Percentiles rank a stretch among this genome's conserved stretches.
Conservation (phyloP, 352 stramenopile species). For the Elongisporangium undulatum region DNA sequence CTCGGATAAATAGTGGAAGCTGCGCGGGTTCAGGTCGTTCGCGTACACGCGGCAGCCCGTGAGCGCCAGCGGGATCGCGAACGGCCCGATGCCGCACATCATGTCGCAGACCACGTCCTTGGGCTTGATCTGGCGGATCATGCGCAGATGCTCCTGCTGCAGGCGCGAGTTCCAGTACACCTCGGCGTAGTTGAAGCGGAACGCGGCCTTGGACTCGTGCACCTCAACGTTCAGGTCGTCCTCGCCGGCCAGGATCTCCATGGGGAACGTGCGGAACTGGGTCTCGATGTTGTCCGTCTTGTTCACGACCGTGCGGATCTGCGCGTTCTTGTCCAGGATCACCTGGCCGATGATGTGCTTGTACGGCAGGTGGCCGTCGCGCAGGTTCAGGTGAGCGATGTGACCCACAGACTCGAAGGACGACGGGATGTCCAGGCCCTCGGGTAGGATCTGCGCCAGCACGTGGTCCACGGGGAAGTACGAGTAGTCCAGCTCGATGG, state of each 20-base stretch:
- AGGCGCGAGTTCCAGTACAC: slow-evolving; percentile 98
- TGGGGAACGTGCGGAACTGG: slow-evolving; percentile 95
- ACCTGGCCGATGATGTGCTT: slow-evolving; percentile 97
- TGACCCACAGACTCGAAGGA: slow-evolving; percentile 96
- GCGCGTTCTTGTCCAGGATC: slow-evolving; percentile 97
- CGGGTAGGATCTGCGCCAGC: slow-evolving; percentile 80
- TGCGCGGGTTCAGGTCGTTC: slow-evolving; percentile 93
- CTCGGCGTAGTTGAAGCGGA: slow-evolving; percentile 94
- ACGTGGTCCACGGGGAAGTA: slow-evolving; percentile 80
- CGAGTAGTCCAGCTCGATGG: slow-evolving; percentile 73
- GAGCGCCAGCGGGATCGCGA: slow-evolving; percentile 91
- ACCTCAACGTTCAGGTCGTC: slow-evolving; percentile 84
- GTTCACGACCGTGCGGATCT: slow-evolving; percentile 96
- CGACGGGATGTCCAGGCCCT: slow-evolving; percentile 84
- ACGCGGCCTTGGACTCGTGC: slow-evolving; percentile 92
- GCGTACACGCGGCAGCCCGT: slow-evolving; percentile 83
- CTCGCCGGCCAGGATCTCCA: slow-evolving; percentile 93
- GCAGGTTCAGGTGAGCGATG: slow-evolving; percentile 97
- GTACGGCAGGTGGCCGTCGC: slow-evolving; percentile 92
- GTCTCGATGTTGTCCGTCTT: slow-evolving; percentile 96
- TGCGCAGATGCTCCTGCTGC: slow-evolving; percentile 91
- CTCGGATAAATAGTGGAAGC: slow-evolving; percentile 86
- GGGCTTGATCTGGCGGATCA: slow-evolving; percentile 77
- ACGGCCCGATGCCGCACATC: slow-evolving; percentile 96
- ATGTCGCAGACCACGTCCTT: slow-evolving; percentile 90